Evolutionary conservation across 202 grass and related monocot species (phyloP), one percentile per base, ranked within the genome.

Genomic region (Saccharum hybrid): DNA sequence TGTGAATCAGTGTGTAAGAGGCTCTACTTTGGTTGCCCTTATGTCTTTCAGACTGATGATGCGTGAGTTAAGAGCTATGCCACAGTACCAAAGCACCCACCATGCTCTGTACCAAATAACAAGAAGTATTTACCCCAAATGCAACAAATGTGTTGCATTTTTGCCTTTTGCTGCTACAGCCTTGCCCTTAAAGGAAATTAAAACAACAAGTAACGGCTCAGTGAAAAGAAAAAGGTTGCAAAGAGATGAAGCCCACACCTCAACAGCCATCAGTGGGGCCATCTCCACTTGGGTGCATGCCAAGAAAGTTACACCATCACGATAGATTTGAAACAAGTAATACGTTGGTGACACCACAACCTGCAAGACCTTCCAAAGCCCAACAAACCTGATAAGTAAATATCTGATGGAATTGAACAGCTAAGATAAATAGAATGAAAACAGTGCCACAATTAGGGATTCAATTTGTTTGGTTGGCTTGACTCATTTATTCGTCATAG

Each of bases 251-350:
- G 14, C 48, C 6, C 75, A 64, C 11, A 97, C 94, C 94, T 98
- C 92, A 5, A 93, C 87, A 10, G 90, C 89, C 90, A 98, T 88
- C 15, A 98, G 66, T 0, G 96, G 92, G 51, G 96, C 87, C 88
- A 98, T 91, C 85, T 98, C 96, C 31, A 93, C 73, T 71, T 98
- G 96, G 30, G 96, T 87, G 81, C 96, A 98, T 0, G 92, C 89
- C 65, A 98, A 85, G 85, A 93, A 98, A 0, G 82, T 87, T 59
- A 98, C 81, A 3, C 96, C 96, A 15, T 88, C 64, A 28, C 87
- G 89, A 81, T 77, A 92, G 8, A 95, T 64, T 54, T 91, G 96
- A 68, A 98, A 98, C 68, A 98, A 81, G 76, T 98, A 98, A 79
- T 98, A 92, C 0, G 92, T 98, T 45, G 96, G 96, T 11, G 96